Conservation (phyloP, 345 rosid genomes). For the Carallia brachiata region DNA sequence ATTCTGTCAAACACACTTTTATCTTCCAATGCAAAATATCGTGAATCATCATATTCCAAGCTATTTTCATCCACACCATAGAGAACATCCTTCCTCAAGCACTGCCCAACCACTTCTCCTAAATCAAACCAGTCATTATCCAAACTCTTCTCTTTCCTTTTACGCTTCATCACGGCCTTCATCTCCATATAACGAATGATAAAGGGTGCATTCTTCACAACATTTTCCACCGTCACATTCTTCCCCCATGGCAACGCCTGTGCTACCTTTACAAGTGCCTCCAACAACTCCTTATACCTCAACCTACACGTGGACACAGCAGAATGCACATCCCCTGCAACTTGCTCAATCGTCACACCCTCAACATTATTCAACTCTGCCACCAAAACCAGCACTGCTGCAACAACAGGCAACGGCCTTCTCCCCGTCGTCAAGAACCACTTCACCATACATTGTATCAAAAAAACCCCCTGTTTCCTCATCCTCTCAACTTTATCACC, state of each 20-base stretch:
- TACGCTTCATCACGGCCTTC: constrained; percentile 49
- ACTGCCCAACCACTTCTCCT: constrained; percentile 35
- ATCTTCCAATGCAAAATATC: constrained; percentile 33
- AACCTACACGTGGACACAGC: constrained; percentile 40
- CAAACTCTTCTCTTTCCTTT: constrained; percentile 3
- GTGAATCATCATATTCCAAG: constrained; percentile 21
- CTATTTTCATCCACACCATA: constrained; percentile 28
- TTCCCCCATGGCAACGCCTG: constrained; percentile 82
- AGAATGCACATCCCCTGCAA: constrained; percentile 42
- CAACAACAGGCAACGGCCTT: constrained; percentile 71
- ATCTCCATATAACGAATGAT: constrained; percentile 71
- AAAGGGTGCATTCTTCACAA: constrained; percentile 51
- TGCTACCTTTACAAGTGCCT: constrained; percentile 62
- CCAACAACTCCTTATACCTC: constrained; percentile 62
- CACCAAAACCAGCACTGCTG: constrained; percentile 65
- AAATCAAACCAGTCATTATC: constrained; percentile 25
- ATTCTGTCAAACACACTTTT: constrained; percentile 3
- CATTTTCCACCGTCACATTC: constrained; percentile 66
- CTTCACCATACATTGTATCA: constrained; percentile 68
- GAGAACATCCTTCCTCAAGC: constrained; percentile 43
- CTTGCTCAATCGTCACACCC: constrained; percentile 47
- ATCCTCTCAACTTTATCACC: constrained; percentile 41
- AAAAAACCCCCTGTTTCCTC: constrained; percentile 62
- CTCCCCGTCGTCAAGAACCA: constrained; percentile 80
- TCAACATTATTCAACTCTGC: constrained; percentile 51